Conservation (phyloP, 2,329 filamentous ascomycete genomes). For the Monosporascus sp. region DNA sequence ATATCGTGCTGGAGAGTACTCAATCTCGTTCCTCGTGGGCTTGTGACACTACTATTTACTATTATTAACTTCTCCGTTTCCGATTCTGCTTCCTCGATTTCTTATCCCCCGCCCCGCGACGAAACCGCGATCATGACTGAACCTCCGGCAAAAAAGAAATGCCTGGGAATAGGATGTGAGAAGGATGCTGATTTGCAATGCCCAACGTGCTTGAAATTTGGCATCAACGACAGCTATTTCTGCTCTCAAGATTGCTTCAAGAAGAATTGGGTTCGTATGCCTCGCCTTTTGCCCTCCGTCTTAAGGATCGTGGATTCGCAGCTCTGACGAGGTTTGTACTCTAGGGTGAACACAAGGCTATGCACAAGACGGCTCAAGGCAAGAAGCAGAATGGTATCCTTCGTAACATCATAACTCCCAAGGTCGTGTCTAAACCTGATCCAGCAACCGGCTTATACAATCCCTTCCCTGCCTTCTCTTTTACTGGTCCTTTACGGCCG, state of each 20-base stretch:
- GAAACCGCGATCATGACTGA: constrained; percentile 32
- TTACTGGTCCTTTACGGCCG: constrained; percentile 74
- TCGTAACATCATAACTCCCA: constrained; percentile 68
- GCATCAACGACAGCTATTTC: constrained; percentile 86
- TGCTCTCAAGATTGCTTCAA: constrained; percentile 99
- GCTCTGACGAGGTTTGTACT: constrained; percentile 5
- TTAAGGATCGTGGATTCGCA: background rate
- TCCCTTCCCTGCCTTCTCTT: constrained; percentile 83
- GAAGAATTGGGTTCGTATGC: constrained; percentile 79
- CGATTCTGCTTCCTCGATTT: background rate
- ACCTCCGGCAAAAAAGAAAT: constrained; percentile 58
- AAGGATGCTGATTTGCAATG: constrained; percentile 88
- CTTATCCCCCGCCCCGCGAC: background rate
- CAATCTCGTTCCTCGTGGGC: background rate
- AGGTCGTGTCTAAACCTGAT: constrained; percentile 84
- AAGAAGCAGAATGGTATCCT: constrained; percentile 58
- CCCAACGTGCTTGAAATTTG: constrained; percentile 88
- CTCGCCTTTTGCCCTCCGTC: background rate
- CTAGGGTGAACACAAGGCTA: constrained; percentile 74
- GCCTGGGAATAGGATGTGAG: constrained; percentile 74
- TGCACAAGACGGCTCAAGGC: constrained; percentile 65
- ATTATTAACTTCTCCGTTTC: too few species aligned
- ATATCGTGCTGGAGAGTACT: background rate
- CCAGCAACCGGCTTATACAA: constrained; percentile 87
- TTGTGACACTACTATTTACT: background rate